Evolutionary conservation across 345 rosid genomes (phyloP), one percentile per base, ranked within the genome.

Genomic region (Carallia brachiata): DNA sequence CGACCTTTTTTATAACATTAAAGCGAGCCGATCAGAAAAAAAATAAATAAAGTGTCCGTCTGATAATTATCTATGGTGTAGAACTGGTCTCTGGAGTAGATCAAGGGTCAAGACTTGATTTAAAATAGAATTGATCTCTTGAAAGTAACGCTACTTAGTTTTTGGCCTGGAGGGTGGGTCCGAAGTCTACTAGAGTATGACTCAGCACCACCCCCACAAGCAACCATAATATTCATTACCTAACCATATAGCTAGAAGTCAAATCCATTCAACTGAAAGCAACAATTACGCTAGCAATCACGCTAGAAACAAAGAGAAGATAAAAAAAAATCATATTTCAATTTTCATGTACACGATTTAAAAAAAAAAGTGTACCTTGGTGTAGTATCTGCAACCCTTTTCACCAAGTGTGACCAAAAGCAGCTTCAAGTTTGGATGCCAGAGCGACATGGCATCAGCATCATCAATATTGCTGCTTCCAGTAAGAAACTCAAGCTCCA

Each of bases 391-490:
- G 79, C 99, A 90, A 53, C 99, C 99, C 71, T 90, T 84, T 12
- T 90, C 99, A 36, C 99, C 99, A 2, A 96, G 88, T 62, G 99
- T 96, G 70, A 96, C 91, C 62, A 96, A 72, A 55, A 96, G 90
- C 50, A 96, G 88, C 58, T 88, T 96, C 86, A 96, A 63, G 78
- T 84, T 89, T 37, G 84, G 79, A 56, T 84, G 99, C 99, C 98
- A 96, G 0, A 96, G 82, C 15, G 96, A 88, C 89, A 96, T 5
- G 6, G 99, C 99, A 1, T 83, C 77, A 44, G 72, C 90, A 63
- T 96, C 97, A 64, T 84, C 88, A 36, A 96, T 86, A 68, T 92
- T 87, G 68, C 84, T 75, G 36, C 89, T 89, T 4, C 96, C 98
- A 3, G 98, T 92, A 69, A 96, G 88, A 85, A 96, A 96, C 82